Percentiles rank a stretch among this genome's conserved stretches.
These are phyloP conservation scores for Lycium ferocissimum DNA, from an alignment of 257 asterid genomes.

Conservation along the genomic window DNA sequence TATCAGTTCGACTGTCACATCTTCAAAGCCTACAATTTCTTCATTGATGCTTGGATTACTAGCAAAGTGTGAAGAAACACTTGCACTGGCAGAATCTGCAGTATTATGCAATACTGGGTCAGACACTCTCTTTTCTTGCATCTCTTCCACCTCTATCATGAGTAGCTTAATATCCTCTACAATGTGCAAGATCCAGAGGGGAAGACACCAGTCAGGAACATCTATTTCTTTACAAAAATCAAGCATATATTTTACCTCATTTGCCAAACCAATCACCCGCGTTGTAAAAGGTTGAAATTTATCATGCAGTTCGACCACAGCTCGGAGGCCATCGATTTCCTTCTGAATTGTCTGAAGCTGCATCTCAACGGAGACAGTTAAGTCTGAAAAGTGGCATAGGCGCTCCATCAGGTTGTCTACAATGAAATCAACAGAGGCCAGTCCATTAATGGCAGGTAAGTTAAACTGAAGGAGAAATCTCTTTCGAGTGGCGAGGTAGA, in stretches of 20 bases:
- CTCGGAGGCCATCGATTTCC: too few species aligned
- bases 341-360: too few species aligned
- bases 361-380: too few species aligned
- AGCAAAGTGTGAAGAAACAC: neutral
- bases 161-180: neutral
- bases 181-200: constrained; percentile 3
- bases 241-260: neutral
- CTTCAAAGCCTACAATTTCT: constrained; percentile 39
- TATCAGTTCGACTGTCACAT: neutral
- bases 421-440: neutral
- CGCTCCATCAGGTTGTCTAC: neutral
- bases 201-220: constrained; percentile 34
- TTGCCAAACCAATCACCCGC: too few species aligned
- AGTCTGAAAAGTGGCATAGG: too few species aligned
- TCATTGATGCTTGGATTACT: neutral
- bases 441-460: neutral
- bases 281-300: too few species aligned
- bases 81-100: neutral
- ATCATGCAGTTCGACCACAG: too few species aligned
- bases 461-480: neutral
- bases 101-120: neutral
- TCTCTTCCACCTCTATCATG: neutral
- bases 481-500: neutral
- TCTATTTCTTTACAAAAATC: constrained; percentile 23
- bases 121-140: neutral